A percentile compares a stretch with the other conserved stretches of the same genome.
These are phyloP conservation scores for Knoxdaviesia proteae DNA, from an alignment of 2,329 filamentous ascomycete genomes.

Conservation along the genomic window DNA sequence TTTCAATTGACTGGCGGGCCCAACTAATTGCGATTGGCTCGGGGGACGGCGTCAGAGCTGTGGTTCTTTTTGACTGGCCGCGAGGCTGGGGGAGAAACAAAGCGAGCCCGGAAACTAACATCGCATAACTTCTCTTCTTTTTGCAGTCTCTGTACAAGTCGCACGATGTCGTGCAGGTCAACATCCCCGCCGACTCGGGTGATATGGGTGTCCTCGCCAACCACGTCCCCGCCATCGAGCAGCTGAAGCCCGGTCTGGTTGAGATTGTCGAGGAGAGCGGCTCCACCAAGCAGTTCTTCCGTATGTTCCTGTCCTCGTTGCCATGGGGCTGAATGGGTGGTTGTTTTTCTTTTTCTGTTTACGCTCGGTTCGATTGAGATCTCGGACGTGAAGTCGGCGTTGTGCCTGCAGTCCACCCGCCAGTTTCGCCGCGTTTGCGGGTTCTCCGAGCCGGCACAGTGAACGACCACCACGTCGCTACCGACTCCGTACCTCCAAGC, in stretches of 20 bases:
- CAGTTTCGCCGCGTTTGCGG: constrained; percentile 3
- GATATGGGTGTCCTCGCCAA: constrained; percentile 99
- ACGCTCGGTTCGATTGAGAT: too few relatives aligned
- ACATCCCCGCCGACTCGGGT: constrained; percentile 92
- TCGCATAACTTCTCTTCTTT: too few relatives aligned
- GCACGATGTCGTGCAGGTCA: constrained; percentile 74
- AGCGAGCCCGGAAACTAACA: too few relatives aligned
- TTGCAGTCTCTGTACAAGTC: constrained; percentile 48
- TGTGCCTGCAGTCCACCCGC: constrained; percentile 1
- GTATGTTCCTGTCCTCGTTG: constrained; percentile 33
- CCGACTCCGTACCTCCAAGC: not conserved
- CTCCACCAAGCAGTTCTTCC: constrained; percentile 89
- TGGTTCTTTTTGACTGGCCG: too few relatives aligned
- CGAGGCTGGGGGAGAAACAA: too few relatives aligned
- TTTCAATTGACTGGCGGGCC: too few relatives aligned
- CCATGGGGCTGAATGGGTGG: too few relatives aligned
- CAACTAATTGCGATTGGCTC: too few relatives aligned
- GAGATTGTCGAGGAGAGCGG: constrained; percentile 90
- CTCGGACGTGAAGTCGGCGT: too few relatives aligned
- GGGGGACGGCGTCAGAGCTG: too few relatives aligned
- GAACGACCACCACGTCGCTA: constrained; percentile 2
- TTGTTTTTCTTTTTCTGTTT: too few relatives aligned
- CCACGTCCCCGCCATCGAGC: constrained; percentile 97
- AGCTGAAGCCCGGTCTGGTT: constrained; percentile 89
- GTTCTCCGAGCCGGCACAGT: too few relatives aligned